Base-by-base conservation (phyloP, 1,139 yeast species). In the Diutina sp. region DNA sequence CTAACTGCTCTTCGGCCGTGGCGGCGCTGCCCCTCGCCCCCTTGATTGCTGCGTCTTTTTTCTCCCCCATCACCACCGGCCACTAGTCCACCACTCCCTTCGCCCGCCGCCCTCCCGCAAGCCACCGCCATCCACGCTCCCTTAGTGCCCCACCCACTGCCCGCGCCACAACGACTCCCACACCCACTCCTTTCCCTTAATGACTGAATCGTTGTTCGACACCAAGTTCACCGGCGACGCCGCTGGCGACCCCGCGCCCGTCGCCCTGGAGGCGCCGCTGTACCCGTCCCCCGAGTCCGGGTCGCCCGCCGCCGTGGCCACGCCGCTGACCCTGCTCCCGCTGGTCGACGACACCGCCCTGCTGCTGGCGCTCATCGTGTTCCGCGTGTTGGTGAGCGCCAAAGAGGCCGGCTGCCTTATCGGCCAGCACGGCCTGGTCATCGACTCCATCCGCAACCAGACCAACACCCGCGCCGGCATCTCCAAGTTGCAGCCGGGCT, bases 401-500 rank as follows among this genome's bases (percentile, higher is more conserved):
- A 87, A 87, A 67, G 97, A 90, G 69, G 91, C 96, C 14, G 97
- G 97, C 21, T 87, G 91, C 60, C 83, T 90, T 60, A 90, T 90
- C 65, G 97, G 97, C 54, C 88, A 87, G 64, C 86, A 83, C 62
- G 97, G 97, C 52, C 77, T 80, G 58, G 88, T 87, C 57, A 90
- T 90, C 60, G 88, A 91, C 58, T 80, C 82, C 45, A 83, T 90
- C 56, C 78, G 97, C 62, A 90, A 83, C 55, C 81, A 80, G 60
- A 88, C 95, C 51, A 82, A 82, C 58, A 91, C 93, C 60, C 88
- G 87, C 68, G 96, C 96, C 5, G 97, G 96, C 28, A 90, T 90
- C 55, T 86, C 96, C 35, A 87, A 87, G 64, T 84, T 89, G 55
- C 83, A 84, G 54, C 85, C 85, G 21, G 95, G 96, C 16, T 85